phyloP scores from a whole-genome alignment of 169 alveolate species.

The Prorocentrum cordatum region DNA sequence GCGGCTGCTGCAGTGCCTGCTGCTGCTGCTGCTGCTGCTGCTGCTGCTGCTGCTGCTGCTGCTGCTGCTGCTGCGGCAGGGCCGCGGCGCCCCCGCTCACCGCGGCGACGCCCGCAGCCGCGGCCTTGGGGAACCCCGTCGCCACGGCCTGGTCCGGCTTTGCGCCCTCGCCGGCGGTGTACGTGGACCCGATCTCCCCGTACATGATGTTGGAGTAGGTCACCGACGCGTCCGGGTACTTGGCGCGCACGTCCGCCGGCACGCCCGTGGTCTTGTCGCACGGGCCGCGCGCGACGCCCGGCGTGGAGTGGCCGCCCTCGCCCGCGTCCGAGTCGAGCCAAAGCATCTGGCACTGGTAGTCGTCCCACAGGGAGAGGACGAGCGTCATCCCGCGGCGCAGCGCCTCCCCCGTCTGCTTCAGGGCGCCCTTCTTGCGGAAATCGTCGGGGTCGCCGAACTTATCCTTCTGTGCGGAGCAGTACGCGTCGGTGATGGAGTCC shows the following conservation, averaged over 20 bases:
- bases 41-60: too few species aligned
- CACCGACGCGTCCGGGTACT: background rate
- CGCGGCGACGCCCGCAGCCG: too few species aligned
- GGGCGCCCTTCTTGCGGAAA: background rate
- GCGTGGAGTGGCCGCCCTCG: background rate
- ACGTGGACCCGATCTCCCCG: too few species aligned
- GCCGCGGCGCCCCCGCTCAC: too few species aligned
- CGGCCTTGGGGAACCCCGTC: too few species aligned
- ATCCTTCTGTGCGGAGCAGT: background rate
- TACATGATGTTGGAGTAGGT: too few species aligned
- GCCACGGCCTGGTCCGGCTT: too few species aligned
- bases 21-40: too few species aligned
- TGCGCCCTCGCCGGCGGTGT: too few species aligned
- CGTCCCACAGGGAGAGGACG: constrained; percentile 18
- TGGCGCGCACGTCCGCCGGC: background rate
- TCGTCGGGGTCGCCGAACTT: background rate
- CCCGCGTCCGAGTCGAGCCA: constrained; percentile 5
- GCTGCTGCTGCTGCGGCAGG: too few species aligned
- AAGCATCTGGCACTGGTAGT: background rate
- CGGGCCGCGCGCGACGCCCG: background rate
- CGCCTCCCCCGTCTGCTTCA: background rate
- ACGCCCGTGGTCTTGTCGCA: background rate
- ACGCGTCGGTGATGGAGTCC: background rate
- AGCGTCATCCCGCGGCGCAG: background rate
- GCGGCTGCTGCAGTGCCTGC: too few species aligned